Evolutionary conservation across 2,329 filamentous ascomycete genomes (phyloP).

Genomic region (Elsinoe arachidis): DNA sequence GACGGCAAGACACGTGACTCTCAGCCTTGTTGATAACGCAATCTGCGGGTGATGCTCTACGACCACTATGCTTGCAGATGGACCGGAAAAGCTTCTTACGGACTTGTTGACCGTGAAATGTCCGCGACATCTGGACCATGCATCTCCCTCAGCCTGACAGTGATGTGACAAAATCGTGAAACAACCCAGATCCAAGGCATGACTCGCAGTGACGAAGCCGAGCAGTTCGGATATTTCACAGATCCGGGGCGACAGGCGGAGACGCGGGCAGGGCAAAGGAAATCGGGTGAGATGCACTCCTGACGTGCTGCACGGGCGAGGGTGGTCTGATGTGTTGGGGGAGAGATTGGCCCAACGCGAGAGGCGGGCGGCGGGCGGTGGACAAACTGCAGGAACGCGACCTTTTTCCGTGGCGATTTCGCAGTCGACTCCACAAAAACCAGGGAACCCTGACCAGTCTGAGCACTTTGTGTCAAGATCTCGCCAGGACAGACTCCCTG

Average conservation of each 20-base stretch:
- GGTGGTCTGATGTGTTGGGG: background rate
- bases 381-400: background rate
- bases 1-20: background rate
- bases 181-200: background rate
- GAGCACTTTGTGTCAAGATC: background rate
- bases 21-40: conserved; percentile 1
- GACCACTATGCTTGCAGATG: background rate
- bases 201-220: background rate
- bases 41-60: background rate
- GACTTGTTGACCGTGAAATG: background rate
- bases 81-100: background rate
- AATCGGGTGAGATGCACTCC: conserved; percentile 11
- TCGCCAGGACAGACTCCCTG: conserved; percentile 1
- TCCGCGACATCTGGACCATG: too few species aligned
- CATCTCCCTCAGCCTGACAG: too few species aligned
- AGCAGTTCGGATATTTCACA: background rate
- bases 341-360: background rate
- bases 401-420: background rate
- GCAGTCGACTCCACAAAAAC: background rate
- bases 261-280: background rate
- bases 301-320: background rate
- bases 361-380: background rate
- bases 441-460: background rate
- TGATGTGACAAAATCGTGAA: too few species aligned
- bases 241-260: conserved; percentile 1